Conservation (phyloP, 1,284 basidiomycete species). For the Ustilago xerochloae region DNA sequence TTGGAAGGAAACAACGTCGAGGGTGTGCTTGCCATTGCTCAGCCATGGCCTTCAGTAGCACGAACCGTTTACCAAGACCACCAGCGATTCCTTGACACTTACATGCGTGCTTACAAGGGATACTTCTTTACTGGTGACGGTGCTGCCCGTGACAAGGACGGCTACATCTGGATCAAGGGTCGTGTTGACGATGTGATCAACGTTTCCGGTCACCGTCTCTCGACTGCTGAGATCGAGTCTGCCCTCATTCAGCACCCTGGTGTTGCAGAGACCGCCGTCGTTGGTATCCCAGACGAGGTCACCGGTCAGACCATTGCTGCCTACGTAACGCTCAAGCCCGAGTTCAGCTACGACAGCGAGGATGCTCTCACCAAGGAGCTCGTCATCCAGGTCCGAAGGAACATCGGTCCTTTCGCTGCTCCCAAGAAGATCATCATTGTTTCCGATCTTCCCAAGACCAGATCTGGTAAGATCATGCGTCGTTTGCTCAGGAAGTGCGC, state of each 20-base stretch:
- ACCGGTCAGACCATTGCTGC: constrained; percentile 68
- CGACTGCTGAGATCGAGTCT: constrained; percentile 96
- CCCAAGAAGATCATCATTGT: constrained; percentile 92
- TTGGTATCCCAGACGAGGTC: constrained; percentile 66
- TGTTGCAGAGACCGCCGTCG: constrained; percentile 87
- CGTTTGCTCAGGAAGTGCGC: constrained; percentile 95
- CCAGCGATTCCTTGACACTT: constrained; percentile 89
- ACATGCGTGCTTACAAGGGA: constrained; percentile 79
- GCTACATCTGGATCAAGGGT: constrained; percentile 91
- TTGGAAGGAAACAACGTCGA: constrained; percentile 85
- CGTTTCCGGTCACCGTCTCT: constrained; percentile 90
- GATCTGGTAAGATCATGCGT: constrained; percentile 96
- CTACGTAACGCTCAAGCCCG: constrained; percentile 74
- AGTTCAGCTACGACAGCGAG: constrained; percentile 82
- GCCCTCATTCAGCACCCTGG: constrained; percentile 93
- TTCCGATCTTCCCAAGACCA: constrained; percentile 90
- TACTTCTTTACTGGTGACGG: constrained; percentile 97
- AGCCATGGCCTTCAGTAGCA: constrained; percentile 96
- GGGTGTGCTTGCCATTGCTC: constrained; percentile 87
- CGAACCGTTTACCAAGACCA: constrained; percentile 93
- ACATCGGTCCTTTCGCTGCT: constrained; percentile 75
- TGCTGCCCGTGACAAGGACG: constrained; percentile 90
- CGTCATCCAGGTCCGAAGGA: constrained; percentile 83
- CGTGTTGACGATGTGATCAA: constrained; percentile 85
- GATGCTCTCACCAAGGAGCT: constrained; percentile 84